phyloP scores from a whole-genome alignment of 1,139 yeast species.

The Yamadazyma songkhlaensis region DNA sequence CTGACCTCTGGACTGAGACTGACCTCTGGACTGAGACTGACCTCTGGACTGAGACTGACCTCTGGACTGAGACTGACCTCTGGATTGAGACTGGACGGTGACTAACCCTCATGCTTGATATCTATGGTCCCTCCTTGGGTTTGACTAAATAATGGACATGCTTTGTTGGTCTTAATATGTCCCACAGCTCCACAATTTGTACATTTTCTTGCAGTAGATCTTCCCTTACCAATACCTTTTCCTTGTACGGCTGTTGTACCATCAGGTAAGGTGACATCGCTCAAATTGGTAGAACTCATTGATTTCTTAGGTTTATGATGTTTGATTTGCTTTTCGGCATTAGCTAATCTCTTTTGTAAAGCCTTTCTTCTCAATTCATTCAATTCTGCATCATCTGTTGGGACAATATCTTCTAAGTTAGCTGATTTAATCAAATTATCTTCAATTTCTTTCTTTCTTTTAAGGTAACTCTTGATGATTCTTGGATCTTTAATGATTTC shows the following conservation, averaged over 20 bases:
- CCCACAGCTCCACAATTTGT: constrained; percentile 96
- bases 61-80: no score
- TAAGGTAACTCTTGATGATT: constrained; percentile 81
- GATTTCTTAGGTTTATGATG: constrained; percentile 32
- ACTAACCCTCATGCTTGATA: no score
- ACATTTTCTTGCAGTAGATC: constrained; percentile 81
- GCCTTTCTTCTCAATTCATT: constrained; percentile 77
- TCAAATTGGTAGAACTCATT: background rate
- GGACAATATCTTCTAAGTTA: constrained; percentile 67
- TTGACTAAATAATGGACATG: constrained; percentile 76
- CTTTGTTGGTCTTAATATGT: constrained; percentile 85
- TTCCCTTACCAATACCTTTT: constrained; percentile 70
- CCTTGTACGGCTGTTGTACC: constrained; percentile 53
- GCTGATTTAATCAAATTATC: constrained; percentile 57
- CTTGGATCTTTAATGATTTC: constrained; percentile 82
- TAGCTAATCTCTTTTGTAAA: constrained; percentile 81
- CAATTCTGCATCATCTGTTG: constrained; percentile 83
- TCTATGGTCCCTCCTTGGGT: constrained; percentile 15
- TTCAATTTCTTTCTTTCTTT: constrained; percentile 73
- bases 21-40: no score
- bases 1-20: no score
- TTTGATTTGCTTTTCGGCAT: constrained; percentile 66
- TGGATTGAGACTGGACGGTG: no score
- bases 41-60: no score
- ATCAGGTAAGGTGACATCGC: constrained; percentile 38